These are phyloP conservation scores for Saturnispora galanensis DNA, from an alignment of 805 yeast genomes.

Conservation along the genomic window DNA sequence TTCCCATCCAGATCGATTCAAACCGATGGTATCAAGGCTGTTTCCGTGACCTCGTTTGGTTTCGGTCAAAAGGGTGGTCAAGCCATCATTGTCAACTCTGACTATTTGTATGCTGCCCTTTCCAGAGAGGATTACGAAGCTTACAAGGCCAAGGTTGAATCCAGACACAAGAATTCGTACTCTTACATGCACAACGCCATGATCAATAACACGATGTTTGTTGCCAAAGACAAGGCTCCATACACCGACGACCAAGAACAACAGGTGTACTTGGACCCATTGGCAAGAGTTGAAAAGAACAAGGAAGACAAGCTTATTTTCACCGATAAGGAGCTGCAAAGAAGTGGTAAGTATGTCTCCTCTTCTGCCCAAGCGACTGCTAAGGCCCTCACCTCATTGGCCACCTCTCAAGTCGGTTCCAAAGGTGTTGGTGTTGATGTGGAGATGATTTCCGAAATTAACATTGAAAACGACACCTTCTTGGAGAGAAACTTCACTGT, in stretches of 20 bases:
- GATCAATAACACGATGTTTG: constrained; percentile 82
- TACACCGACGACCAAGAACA: constrained; percentile 82
- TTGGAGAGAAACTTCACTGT: constrained; percentile 85
- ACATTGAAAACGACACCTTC: constrained; percentile 83
- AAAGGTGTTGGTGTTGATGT: constrained; percentile 95
- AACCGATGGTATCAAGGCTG: constrained; percentile 97
- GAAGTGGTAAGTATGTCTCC: constrained; percentile 32
- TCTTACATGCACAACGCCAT: constrained; percentile 94
- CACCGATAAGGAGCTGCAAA: constrained; percentile 43
- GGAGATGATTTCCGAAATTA: constrained; percentile 73
- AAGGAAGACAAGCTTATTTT: constrained; percentile 35
- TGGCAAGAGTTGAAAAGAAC: constrained; percentile 53
- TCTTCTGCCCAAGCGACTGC: constrained; percentile 50
- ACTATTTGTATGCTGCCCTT: constrained; percentile 81
- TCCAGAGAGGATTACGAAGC: constrained; percentile 60
- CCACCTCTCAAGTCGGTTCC: constrained; percentile 33
- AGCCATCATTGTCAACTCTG: constrained; percentile 85
- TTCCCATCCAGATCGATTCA: constrained; percentile 90
- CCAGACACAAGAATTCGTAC: constrained; percentile 84
- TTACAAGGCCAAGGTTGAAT: constrained; percentile 48
- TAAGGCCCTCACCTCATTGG: constrained; percentile 45
- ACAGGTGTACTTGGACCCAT: constrained; percentile 90
- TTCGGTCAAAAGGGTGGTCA: constrained; percentile 99
- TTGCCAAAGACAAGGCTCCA: constrained; percentile 90
- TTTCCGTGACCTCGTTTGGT: constrained; percentile 94